These are phyloP conservation scores for Acorus calamus DNA, from an alignment of 106 monocot genomes.

Conservation along the genomic window DNA sequence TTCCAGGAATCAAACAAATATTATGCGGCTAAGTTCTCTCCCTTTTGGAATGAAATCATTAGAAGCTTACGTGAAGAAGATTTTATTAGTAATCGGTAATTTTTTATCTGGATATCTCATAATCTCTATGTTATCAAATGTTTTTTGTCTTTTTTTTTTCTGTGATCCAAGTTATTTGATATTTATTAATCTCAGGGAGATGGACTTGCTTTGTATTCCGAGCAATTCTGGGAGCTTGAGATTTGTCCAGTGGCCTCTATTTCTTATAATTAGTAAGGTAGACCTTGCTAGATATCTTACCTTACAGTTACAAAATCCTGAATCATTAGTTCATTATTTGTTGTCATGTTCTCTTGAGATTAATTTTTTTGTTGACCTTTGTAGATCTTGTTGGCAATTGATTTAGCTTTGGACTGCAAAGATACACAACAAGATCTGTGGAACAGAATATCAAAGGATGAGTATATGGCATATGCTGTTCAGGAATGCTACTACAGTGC, in stretches of 20 bases:
- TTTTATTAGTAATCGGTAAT: slow-evolving; percentile 79
- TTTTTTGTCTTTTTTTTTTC: neutral
- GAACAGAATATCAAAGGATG: slow-evolving; percentile 72
- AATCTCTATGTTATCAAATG: neutral
- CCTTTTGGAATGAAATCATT: slow-evolving; percentile 99
- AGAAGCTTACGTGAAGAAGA: slow-evolving; percentile 97
- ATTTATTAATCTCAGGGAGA: slow-evolving; percentile 46
- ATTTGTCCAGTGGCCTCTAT: slow-evolving; percentile 96
- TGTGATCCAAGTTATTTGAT: neutral
- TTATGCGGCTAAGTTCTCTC: slow-evolving; percentile 71
- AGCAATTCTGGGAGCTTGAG: slow-evolving; percentile 74
- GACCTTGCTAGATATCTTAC: neutral
- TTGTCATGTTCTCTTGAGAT: neutral
- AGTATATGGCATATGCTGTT: slow-evolving; percentile 98
- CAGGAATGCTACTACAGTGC: slow-evolving; percentile 79
- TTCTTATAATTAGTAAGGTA: slow-evolving; percentile 95
- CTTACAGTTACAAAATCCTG: no score
- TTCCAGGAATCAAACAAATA: slow-evolving; percentile 33
- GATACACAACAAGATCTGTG: slow-evolving; percentile 66
- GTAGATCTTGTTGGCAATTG: slow-evolving; percentile 64
- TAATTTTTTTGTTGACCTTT: slow-evolving; percentile 5
- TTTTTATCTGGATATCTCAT: neutral
- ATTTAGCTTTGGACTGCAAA: slow-evolving; percentile 66
- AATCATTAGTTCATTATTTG: neutral
- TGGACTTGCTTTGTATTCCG: slow-evolving; percentile 84